A percentile compares a stretch with the other conserved stretches of the same genome.
phyloP scores from a whole-genome alignment of 2,329 filamentous ascomycete genomes.

The Stagonosporopsis tanaceti region DNA sequence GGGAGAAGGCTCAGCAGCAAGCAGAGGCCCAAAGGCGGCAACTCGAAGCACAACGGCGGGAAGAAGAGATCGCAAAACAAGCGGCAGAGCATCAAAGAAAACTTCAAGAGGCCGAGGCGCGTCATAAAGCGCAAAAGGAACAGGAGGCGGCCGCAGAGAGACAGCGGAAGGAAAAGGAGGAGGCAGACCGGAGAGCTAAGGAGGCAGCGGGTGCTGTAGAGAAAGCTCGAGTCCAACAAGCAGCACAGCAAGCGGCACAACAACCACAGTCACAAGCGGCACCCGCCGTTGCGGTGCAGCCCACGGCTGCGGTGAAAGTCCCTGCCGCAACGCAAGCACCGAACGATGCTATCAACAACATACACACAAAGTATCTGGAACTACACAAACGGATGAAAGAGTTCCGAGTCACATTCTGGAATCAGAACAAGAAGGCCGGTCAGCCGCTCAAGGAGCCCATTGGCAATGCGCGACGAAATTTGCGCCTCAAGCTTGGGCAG shows the following conservation, averaged over 20 bases:
- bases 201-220: conserved; percentile 38
- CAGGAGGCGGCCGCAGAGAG: conserved; percentile 39
- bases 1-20: conserved; percentile 54
- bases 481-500: conserved; percentile 45
- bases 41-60: conserved; percentile 46
- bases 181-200: conserved; percentile 40
- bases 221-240: conserved; percentile 33
- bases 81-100: conserved; percentile 38
- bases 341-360: conserved; percentile 36
- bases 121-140: conserved; percentile 41
- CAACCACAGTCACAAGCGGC: conserved; percentile 19
- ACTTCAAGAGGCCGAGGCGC: conserved; percentile 42
- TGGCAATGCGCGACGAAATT: conserved; percentile 43
- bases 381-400: conserved; percentile 49
- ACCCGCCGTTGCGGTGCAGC: conserved; percentile 11
- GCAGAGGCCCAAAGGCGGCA: conserved; percentile 45
- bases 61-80: conserved; percentile 42
- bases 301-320: conserved; percentile 7
- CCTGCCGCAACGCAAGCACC: conserved; percentile 20
- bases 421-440: conserved; percentile 32
- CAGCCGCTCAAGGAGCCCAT: conserved; percentile 40
- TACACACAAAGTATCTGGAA: conserved; percentile 46
- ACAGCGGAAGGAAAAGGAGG: conserved; percentile 40
- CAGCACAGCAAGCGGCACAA: conserved; percentile 13
- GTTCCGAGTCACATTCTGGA: conserved; percentile 43